phyloP scores from a whole-genome alignment of 2,329 filamentous ascomycete species.

The Aspergillus pseudotamarii region DNA sequence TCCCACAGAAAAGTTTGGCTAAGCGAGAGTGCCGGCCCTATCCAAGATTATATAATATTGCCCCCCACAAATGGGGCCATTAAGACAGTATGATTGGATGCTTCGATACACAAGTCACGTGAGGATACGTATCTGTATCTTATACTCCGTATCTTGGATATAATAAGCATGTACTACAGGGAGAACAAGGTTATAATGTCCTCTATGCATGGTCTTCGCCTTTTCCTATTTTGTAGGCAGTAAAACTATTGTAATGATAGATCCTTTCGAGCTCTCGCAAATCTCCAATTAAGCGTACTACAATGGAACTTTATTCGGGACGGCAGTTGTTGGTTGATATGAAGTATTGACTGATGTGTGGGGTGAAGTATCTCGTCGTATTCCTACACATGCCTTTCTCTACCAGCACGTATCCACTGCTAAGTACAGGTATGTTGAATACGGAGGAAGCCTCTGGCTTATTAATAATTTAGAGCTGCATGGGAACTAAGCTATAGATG shows the following conservation, averaged over 20 bases:
- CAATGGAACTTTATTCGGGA: neutral
- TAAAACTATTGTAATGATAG: neutral
- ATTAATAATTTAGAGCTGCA: neutral
- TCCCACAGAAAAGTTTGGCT: slow-evolving; percentile 51
- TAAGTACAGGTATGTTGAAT: neutral
- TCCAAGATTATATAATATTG: slow-evolving; percentile 33
- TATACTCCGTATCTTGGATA: neutral
- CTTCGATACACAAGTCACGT: neutral
- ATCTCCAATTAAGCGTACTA: neutral
- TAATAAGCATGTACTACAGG: neutral
- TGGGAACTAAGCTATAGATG: neutral
- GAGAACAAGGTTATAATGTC: neutral
- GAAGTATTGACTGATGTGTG: neutral
- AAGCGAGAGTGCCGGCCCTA: slow-evolving; percentile 47
- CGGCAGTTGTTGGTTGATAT: neutral
- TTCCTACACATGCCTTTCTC: neutral
- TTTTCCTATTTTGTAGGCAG: neutral
- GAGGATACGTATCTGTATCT: neutral
- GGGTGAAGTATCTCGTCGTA: neutral
- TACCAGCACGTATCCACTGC: neutral
- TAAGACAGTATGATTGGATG: neutral
- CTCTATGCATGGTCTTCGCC: neutral
- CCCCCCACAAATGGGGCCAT: slow-evolving; percentile 16
- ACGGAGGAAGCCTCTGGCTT: neutral
- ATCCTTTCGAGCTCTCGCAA: neutral